Conservation (phyloP, 305 asterid species). For the Ruellia speciosa region DNA sequence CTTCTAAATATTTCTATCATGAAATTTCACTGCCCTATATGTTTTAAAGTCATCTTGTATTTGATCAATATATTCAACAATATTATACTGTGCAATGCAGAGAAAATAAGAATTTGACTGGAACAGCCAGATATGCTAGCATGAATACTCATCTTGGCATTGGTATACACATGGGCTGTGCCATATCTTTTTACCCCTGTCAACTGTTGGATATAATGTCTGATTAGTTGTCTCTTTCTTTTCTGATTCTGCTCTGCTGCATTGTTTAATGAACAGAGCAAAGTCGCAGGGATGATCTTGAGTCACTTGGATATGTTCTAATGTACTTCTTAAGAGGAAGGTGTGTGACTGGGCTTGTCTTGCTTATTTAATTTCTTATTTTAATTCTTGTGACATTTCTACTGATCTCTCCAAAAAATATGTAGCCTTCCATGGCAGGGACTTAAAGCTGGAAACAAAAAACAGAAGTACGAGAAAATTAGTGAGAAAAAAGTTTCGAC, state of each 20-base stretch:
- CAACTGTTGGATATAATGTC: slow-evolving; percentile 10
- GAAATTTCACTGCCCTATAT: background rate
- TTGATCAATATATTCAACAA: slow-evolving; percentile 17
- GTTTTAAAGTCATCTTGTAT: slow-evolving; percentile 5
- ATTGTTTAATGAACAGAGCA: slow-evolving; percentile 50
- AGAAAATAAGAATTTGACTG: slow-evolving; percentile 91
- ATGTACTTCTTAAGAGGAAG: slow-evolving; percentile 96
- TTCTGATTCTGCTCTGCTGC: slow-evolving; percentile 23
- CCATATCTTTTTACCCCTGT: slow-evolving; percentile 16
- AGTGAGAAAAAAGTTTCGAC: slow-evolving; percentile 88
- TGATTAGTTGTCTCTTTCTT: slow-evolving; percentile 17
- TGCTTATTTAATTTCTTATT: slow-evolving; percentile 5
- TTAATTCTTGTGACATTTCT: slow-evolving; percentile 17
- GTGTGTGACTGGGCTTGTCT: slow-evolving; percentile 26
- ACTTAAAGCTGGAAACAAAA: slow-evolving; percentile 82
- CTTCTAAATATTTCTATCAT: background rate
- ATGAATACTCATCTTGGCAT: slow-evolving; percentile 96
- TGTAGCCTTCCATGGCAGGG: slow-evolving; percentile 97
- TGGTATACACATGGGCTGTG: slow-evolving; percentile 39
- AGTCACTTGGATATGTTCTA: slow-evolving; percentile 88
- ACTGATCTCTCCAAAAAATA: slow-evolving; percentile 33
- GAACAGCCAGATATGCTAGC: slow-evolving; percentile 95
- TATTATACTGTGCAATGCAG: slow-evolving; percentile 35
- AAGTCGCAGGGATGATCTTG: slow-evolving; percentile 95
- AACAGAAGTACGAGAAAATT: slow-evolving; percentile 85